Evolutionary conservation across 306 rosid genomes (phyloP), one percentile per base, ranked within the genome.

Genomic region (Quillaja saponaria): DNA sequence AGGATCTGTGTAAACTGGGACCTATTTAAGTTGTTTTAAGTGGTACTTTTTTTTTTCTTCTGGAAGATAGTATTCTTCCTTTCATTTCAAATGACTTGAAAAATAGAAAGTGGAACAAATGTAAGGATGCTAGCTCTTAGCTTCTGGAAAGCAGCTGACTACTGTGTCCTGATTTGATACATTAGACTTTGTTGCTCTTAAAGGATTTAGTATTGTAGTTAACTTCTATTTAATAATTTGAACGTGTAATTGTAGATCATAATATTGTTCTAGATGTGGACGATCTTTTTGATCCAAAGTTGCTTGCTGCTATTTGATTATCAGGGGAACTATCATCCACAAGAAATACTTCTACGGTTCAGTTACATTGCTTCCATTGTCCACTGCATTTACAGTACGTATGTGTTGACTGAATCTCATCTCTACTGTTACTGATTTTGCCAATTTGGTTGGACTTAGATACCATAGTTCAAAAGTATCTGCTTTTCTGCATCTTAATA

Each of bases 321-420:
- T 53, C 86, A 92, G 96, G 85, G 99, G 99, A 58, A 68, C 82
- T 42, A 61, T 75, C 61, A 65, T 86, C 59, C 99, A 89, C 86
- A 78, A 57, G 85, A 84, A 85, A 63, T 87, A 78, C 75, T 81
- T 86, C 13, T 92, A 92, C 48, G 87, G 91, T 58, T 89, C 95
- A 6, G 49, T 87, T 66, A 20, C 81, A 2, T 54, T 86, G 84
- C 87, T 92, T 72, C 96, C 96, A 31, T n/a, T 92, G 79, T 66
- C 89, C 48, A 56, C 87, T 67, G 85, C 87, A 62, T 71, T 87
- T 50, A 66, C 71, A 33, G 99, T 92, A 84, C 67, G 88, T 76
- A 74, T 86, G 84, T 82, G 78, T 68, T 77, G 57, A 17, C 35
- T 61, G 50, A 50, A 66, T 35, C 39, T 69, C 54, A n/a, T 6